Conservation (phyloP, 2,329 filamentous ascomycete genomes). For the Pseudogymnoascus sp. region DNA sequence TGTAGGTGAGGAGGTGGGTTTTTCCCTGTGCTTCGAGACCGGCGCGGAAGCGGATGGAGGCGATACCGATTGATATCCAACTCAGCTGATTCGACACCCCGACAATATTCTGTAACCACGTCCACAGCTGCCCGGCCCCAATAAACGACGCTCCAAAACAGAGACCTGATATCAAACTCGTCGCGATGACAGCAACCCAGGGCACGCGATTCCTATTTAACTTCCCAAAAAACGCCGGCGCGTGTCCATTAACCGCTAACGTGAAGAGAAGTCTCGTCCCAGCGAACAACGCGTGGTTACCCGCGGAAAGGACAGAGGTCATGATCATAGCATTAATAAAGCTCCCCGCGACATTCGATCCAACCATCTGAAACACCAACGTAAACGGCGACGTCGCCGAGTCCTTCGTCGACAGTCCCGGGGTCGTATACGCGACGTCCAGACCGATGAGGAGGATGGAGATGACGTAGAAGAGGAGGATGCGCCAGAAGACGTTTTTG, state of each 20-base stretch:
- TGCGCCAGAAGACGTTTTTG: conserved; percentile 57
- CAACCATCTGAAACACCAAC: conserved; percentile 51
- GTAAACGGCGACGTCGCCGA: conserved; percentile 46
- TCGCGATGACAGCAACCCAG: conserved; percentile 45
- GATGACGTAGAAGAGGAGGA: conserved; percentile 37
- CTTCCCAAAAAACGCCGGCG: conserved; percentile 44
- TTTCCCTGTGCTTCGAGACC: conserved; percentile 49
- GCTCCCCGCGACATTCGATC: conserved; percentile 43
- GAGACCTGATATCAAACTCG: conserved; percentile 44
- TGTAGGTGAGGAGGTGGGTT: conserved; percentile 53
- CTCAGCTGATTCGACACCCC: conserved; percentile 60
- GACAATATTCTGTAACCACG: conserved; percentile 58
- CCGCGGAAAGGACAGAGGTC: conserved; percentile 49
- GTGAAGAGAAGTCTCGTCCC: conserved; percentile 49
- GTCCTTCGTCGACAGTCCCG: conserved; percentile 33
- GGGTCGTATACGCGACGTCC: conserved; percentile 43
- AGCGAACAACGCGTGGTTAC: conserved; percentile 50
- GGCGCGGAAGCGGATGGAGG: conserved; percentile 55
- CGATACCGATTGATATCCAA: conserved; percentile 56
- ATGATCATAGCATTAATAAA: conserved; percentile 55
- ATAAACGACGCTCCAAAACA: conserved; percentile 60
- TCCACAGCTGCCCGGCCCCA: conserved; percentile 55
- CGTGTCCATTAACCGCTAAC: conserved; percentile 45
- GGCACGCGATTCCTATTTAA: conserved; percentile 43
- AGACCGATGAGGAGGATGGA: conserved; percentile 48